phyloP scores from a whole-genome alignment of 169 alveolate genomes.

The Plasmodium gonderi region DNA sequence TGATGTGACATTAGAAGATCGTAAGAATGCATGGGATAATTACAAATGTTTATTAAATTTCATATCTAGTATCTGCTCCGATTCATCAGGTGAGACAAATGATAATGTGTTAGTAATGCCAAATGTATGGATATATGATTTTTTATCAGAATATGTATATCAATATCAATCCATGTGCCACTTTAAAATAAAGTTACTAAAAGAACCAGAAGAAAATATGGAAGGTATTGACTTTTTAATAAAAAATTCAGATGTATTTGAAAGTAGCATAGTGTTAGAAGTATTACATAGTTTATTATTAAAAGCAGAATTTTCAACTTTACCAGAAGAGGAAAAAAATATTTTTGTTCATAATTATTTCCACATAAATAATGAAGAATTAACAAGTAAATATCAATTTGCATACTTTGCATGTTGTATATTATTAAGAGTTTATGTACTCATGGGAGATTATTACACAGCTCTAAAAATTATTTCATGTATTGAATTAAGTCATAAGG shows the following conservation, averaged over 20 bases:
- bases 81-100: constrained; percentile 66
- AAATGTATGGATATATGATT: constrained; percentile 89
- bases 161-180: constrained; percentile 88
- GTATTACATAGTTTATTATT: constrained; percentile 51
- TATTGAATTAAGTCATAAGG: constrained; percentile 80
- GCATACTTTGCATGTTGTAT: constrained; percentile 39
- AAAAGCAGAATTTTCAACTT: constrained; percentile 29
- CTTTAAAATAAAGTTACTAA: constrained; percentile 32
- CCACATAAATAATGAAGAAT: constrained; percentile 37
- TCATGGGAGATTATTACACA: constrained; percentile 86
- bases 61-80: constrained; percentile 78
- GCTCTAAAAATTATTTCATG: constrained; percentile 81
- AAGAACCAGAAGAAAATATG: constrained; percentile 31
- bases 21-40: constrained; percentile 87
- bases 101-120: constrained; percentile 84
- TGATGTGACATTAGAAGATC: constrained; percentile 85
- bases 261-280: constrained; percentile 54
- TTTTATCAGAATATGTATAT: constrained; percentile 87
- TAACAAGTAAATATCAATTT: constrained; percentile 45
- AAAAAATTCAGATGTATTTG: constrained; percentile 19
- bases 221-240: constrained; percentile 76
- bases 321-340: constrained; percentile 30
- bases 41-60: constrained; percentile 83
- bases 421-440: constrained; percentile 79
- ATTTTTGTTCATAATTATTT: constrained; percentile 21